Percentiles rank a stretch among this genome's conserved stretches.
Conservation (phyloP, 495 filamentous ascomycete genomes). For the Hyaloscypha variabilis region DNA sequence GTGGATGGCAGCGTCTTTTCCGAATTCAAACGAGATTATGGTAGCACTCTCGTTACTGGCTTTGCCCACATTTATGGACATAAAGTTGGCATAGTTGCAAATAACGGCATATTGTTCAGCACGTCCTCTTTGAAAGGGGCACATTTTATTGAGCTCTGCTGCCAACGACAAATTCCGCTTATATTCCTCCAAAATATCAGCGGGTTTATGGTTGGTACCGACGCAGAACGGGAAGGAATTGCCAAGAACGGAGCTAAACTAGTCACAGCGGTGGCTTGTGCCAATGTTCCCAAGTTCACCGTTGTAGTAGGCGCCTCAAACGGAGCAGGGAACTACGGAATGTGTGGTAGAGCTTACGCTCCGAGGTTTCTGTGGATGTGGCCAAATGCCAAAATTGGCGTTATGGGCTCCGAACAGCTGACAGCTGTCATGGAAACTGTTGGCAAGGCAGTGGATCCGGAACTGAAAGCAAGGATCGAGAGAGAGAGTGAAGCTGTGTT, state of each 20-base stretch:
- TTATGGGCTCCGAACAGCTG: conserved; percentile 96
- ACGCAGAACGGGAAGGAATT: conserved; percentile 92
- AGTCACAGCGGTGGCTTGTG: conserved; percentile 93
- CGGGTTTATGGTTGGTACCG: conserved; percentile 96
- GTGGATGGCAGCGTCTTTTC: conserved; percentile 89
- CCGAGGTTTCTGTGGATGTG: conserved; percentile 95
- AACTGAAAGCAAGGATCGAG: conserved; percentile 83
- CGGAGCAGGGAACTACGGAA: conserved; percentile 70
- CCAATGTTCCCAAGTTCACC: conserved; percentile 96
- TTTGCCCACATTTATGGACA: conserved; percentile 92
- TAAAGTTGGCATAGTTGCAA: conserved; percentile 90
- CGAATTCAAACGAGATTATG: conserved; percentile 95
- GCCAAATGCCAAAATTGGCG: conserved; percentile 92
- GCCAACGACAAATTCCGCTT: conserved; percentile 84
- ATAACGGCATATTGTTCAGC: conserved; percentile 98
- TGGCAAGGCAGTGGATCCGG: conserved; percentile 79
- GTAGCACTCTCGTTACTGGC: conserved; percentile 87
- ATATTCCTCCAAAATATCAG: conserved; percentile 96
- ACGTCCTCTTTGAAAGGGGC: conserved; percentile 89
- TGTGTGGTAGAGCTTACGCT: conserved; percentile 90
- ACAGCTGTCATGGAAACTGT: conserved; percentile 94
- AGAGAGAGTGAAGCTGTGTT: conserved; percentile 87
- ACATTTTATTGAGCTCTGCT: conserved; percentile 98
- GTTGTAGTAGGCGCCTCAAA: conserved; percentile 92
- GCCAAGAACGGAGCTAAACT: conserved; percentile 98